A percentile compares a stretch with the other conserved stretches of the same genome.
phyloP scores from a whole-genome alignment of 2,329 filamentous ascomycete species.

The Aspergillus sp. region DNA sequence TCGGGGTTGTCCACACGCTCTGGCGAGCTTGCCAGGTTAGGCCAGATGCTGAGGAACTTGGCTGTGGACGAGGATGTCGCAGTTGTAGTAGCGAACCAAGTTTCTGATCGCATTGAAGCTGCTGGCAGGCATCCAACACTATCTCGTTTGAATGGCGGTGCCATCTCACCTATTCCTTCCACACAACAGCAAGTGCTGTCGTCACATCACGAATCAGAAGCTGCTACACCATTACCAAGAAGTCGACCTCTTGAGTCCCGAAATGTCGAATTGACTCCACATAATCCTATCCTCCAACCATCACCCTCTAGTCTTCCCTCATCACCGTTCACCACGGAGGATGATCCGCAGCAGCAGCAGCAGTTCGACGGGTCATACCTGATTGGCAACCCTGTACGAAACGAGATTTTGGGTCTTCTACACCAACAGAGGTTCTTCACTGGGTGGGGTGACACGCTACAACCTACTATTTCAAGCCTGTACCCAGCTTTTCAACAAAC shows the following conservation, averaged over 20 bases:
- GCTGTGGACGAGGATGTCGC: slow-evolving; percentile 75
- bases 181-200: slow-evolving; percentile 16
- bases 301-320: slow-evolving; percentile 33
- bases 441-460: slow-evolving; percentile 78
- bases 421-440: slow-evolving; percentile 96
- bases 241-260: slow-evolving; percentile 13
- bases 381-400: slow-evolving; percentile 41
- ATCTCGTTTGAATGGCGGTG: slow-evolving; percentile 9
- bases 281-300: slow-evolving; percentile 20
- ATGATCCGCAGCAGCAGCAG: slow-evolving; percentile 23
- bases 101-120: slow-evolving; percentile 77
- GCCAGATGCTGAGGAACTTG: slow-evolving; percentile 72
- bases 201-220: slow-evolving; percentile 21
- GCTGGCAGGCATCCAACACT: slow-evolving; percentile 20
- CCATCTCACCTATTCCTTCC: slow-evolving; percentile 15
- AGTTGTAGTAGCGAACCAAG: slow-evolving; percentile 92
- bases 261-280: slow-evolving; percentile 20
- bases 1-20: slow-evolving; percentile 70
- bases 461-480: slow-evolving; percentile 20
- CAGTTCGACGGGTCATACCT: slow-evolving; percentile 37
- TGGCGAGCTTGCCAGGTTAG: slow-evolving; percentile 72
- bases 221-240: slow-evolving; percentile 26
- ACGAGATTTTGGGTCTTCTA: slow-evolving; percentile 69
- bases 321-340: slow-evolving; percentile 31
- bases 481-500: slow-evolving; percentile 11